These are phyloP conservation scores for Gossypium sturtianum DNA, from an alignment of 345 rosid genomes.

Conservation along the genomic window DNA sequence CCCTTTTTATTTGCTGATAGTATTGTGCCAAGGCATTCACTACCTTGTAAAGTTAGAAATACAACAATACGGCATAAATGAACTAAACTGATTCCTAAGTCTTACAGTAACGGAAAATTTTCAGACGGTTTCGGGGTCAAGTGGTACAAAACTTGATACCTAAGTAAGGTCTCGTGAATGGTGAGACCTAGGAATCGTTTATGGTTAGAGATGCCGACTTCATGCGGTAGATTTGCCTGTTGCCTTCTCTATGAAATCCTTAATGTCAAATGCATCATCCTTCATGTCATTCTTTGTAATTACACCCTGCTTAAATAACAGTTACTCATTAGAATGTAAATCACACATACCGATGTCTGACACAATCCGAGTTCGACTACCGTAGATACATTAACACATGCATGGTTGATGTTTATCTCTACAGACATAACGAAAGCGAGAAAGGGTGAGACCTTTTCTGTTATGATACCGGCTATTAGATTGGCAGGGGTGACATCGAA, in stretches of 20 bases:
- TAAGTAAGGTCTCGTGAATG: too few relatives aligned
- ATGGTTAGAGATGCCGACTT: not conserved
- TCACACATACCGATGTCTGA: not conserved
- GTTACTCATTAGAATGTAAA: not conserved
- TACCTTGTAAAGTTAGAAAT: too few relatives aligned
- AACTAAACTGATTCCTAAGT: too few relatives aligned
- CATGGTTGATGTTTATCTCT: not conserved
- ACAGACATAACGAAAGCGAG: not conserved
- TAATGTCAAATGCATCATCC: constrained; percentile 50
- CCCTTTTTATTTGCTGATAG: too few relatives aligned
- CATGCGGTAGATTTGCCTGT: not conserved
- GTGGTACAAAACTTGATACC: too few relatives aligned
- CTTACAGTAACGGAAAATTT: too few relatives aligned
- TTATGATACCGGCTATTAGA: constrained; percentile 68
- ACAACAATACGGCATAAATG: too few relatives aligned
- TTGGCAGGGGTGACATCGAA: constrained; percentile 88
- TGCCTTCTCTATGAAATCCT: constrained; percentile 41
- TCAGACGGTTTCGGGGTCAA: too few relatives aligned
- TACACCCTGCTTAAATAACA: constrained; percentile 55
- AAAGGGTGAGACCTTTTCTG: constrained; percentile 58
- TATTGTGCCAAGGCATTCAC: too few relatives aligned
- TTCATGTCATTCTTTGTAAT: constrained; percentile 35
- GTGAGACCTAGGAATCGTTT: too few relatives aligned
- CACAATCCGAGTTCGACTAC: not conserved
- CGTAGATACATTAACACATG: not conserved